These are phyloP conservation scores for Podospora sp. DNA, from an alignment of 495 filamentous ascomycete genomes.

Conservation along the genomic window DNA sequence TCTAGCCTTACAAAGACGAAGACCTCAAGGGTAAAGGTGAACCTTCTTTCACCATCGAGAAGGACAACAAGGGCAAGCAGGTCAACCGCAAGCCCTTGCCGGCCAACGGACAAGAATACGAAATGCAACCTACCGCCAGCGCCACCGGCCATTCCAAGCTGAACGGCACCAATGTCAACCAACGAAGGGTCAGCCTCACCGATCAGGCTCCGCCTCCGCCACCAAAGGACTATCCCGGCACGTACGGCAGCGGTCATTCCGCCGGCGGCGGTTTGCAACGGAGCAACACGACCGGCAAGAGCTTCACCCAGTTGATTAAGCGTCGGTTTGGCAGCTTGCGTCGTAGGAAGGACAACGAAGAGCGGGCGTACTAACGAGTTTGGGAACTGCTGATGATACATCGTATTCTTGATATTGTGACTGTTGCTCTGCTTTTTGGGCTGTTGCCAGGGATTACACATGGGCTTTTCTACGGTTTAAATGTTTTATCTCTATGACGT, in stretches of 20 bases:
- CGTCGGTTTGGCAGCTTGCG: conserved; percentile 51
- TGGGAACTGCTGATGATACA: too few relatives aligned
- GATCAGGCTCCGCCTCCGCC: conserved; percentile 10
- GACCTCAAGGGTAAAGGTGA: conserved; percentile 83
- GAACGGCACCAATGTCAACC: conserved; percentile 19
- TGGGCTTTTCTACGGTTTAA: too few relatives aligned
- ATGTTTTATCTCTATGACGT: too few relatives aligned
- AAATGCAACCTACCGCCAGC: conserved; percentile 43
- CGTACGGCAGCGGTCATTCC: not conserved
- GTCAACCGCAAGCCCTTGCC: conserved; percentile 22
- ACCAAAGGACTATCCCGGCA: not conserved
- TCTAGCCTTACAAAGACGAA: conserved; percentile 66
- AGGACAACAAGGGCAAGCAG: conserved; percentile 56
- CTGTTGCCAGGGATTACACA: too few relatives aligned
- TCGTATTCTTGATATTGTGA: too few relatives aligned
- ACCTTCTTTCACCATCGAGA: conserved; percentile 69
- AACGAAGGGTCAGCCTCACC: conserved; percentile 40
- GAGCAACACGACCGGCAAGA: conserved; percentile 43
- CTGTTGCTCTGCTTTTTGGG: too few relatives aligned
- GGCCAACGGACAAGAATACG: conserved; percentile 29
- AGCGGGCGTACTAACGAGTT: not conserved
- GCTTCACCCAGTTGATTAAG: conserved; percentile 48
- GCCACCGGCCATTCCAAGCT: conserved; percentile 10
- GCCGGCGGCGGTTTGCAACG: conserved; percentile 23
- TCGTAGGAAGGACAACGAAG: conserved; percentile 28